Evolutionary conservation across 257 asterid genomes (phyloP).

Genomic region (Avicennia marina): DNA sequence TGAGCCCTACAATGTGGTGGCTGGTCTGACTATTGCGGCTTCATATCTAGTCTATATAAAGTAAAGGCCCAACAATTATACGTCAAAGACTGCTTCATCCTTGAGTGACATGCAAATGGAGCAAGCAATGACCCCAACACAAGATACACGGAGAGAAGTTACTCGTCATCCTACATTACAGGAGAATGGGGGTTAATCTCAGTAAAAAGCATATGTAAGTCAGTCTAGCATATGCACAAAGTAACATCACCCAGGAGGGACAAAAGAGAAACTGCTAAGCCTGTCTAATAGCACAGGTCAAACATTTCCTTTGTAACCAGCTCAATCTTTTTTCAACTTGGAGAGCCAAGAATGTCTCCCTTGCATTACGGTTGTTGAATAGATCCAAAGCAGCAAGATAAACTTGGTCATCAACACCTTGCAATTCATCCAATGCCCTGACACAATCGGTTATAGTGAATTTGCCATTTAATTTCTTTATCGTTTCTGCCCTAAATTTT

Average conservation of each 20-base stretch:
- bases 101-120: too few relatives aligned
- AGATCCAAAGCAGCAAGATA: conserved; percentile 72
- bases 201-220: not conserved
- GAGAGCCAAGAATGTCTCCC: conserved; percentile 72
- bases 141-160: too few relatives aligned
- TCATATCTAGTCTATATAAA: too few relatives aligned
- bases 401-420: conserved; percentile 48
- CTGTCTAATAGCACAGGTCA: conserved; percentile 14
- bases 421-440: conserved; percentile 56
- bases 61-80: too few relatives aligned
- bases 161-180: too few relatives aligned
- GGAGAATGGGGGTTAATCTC: too few relatives aligned
- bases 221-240: conserved; percentile 19
- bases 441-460: conserved; percentile 59
- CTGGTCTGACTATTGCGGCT: too few relatives aligned
- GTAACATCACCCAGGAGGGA: too few relatives aligned
- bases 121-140: too few relatives aligned
- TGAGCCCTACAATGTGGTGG: too few relatives aligned
- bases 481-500: conserved; percentile 53
- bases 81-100: too few relatives aligned
- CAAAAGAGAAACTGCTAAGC: conserved; percentile 3
- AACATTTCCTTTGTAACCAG: conserved; percentile 60
- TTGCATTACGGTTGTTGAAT: conserved; percentile 48
- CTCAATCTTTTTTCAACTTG: conserved; percentile 55
- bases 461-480: conserved; percentile 36